Conservation (phyloP, 179 eudicot genomes). For the Beta corolliflora region DNA sequence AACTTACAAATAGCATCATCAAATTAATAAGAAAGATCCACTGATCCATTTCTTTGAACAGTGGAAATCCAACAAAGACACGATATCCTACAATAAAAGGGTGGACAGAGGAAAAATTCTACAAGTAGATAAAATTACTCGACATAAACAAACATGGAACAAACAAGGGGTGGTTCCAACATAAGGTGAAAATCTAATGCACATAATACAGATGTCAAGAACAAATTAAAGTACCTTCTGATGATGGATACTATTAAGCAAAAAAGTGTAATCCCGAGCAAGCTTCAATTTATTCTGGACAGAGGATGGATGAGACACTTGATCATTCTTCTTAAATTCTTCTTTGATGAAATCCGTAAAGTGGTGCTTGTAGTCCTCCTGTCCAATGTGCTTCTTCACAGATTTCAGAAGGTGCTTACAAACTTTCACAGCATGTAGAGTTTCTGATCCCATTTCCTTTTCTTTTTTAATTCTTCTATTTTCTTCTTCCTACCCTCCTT, state of each 20-base stretch:
- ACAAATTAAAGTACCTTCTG: constrained; percentile 51
- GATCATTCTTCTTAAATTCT: constrained; percentile 58
- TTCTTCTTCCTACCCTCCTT: background rate
- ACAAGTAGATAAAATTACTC: background rate
- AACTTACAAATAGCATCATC: background rate
- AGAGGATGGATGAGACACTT: constrained; percentile 40
- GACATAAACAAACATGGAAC: background rate
- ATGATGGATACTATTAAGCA: constrained; percentile 69
- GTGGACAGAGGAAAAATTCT: background rate
- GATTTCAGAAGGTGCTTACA: constrained; percentile 74
- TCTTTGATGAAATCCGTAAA: constrained; percentile 56
- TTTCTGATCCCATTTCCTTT: constrained; percentile 51
- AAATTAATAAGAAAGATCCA: background rate
- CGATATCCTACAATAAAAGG: background rate
- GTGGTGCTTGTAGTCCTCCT: constrained; percentile 61
- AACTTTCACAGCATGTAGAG: constrained; percentile 48
- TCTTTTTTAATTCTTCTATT: no score
- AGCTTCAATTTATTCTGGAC: constrained; percentile 63
- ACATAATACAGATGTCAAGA: background rate
- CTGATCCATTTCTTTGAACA: background rate
- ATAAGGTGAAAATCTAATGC: background rate
- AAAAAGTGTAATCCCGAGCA: constrained; percentile 65
- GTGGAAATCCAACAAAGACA: background rate
- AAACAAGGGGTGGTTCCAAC: background rate
- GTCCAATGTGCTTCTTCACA: constrained; percentile 75